Evolutionary conservation across 768 basidiomycete species (phyloP).

Genomic region (Mrakia hoshinonis): DNA sequence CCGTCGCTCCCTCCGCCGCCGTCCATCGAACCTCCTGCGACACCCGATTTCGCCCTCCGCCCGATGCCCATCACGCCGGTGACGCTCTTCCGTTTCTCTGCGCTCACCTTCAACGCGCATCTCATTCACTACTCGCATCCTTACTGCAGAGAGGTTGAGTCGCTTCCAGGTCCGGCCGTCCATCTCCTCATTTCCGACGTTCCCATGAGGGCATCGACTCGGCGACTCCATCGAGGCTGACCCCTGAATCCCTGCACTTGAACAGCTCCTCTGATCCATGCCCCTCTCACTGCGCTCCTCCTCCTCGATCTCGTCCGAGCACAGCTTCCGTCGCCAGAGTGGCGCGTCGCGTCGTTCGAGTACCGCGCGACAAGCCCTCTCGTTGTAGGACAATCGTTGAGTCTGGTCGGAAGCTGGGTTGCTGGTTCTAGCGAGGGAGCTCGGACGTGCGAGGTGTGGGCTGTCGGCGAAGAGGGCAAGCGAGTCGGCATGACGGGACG

Average conservation of each 20-base stretch:
- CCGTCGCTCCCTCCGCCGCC: not conserved
- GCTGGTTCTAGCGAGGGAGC: conserved; percentile 38
- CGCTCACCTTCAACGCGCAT: conserved; percentile 77
- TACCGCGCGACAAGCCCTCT: conserved; percentile 58
- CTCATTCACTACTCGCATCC: conserved; percentile 73
- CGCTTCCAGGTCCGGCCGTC: conserved; percentile 51
- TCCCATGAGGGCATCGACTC: not conserved
- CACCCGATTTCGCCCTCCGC: conserved; percentile 33
- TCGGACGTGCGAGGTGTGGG: conserved; percentile 50
- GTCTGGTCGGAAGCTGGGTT: conserved; percentile 25
- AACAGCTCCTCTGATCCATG: conserved; percentile 75
- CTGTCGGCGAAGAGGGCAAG: conserved; percentile 50
- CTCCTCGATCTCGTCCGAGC: conserved; percentile 56
- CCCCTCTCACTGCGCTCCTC: conserved; percentile 71
- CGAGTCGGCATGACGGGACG: conserved; percentile 52
- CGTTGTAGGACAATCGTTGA: conserved; percentile 34
- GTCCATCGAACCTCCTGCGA: not conserved
- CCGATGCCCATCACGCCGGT: conserved; percentile 57
- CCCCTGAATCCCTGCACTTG: too few relatives aligned
- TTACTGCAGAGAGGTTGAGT: conserved; percentile 58
- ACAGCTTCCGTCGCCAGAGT: conserved; percentile 45
- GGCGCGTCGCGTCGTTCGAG: conserved; percentile 50
- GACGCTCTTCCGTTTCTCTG: conserved; percentile 76
- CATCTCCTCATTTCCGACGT: not conserved
- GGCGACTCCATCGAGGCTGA: too few relatives aligned